These are phyloP conservation scores for Echinosophora koreensis DNA, from an alignment of 306 rosid species.

Conservation along the genomic window DNA sequence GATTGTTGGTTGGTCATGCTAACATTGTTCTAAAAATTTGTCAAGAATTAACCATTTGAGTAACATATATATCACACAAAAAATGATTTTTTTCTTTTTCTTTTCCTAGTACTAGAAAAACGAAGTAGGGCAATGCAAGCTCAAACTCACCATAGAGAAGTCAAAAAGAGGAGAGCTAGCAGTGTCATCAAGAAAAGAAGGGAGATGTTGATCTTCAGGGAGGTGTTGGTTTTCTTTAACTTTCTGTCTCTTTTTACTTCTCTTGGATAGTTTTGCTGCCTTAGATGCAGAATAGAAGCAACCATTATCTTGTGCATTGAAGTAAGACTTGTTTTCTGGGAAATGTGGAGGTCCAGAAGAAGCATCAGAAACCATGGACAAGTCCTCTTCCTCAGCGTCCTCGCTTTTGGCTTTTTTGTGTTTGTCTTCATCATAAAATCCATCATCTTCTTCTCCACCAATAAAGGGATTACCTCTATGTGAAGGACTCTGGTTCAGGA, in stretches of 20 bases:
- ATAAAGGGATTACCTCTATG: constrained; percentile 37
- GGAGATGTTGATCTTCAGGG: constrained; percentile 47
- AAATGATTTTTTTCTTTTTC: not conserved
- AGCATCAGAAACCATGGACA: constrained; percentile 97
- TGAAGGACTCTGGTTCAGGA: constrained; percentile 55
- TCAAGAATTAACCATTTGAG: constrained; percentile 23
- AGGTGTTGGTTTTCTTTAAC: constrained; percentile 45
- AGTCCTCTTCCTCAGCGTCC: constrained; percentile 77
- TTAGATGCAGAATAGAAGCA: constrained; percentile 54
- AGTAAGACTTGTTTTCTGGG: constrained; percentile 56
- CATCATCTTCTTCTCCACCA: constrained; percentile 27
- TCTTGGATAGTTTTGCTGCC: constrained; percentile 45
- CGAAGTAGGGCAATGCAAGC: constrained; percentile 24
- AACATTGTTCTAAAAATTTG: constrained; percentile 61
- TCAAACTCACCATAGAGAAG: constrained; percentile 65
- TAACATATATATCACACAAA: not conserved
- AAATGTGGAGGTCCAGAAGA: constrained; percentile 97
- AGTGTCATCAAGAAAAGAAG: constrained; percentile 83
- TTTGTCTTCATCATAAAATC: constrained; percentile 36
- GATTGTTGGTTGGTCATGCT: constrained; percentile 59
- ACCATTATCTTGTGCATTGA: constrained; percentile 52
- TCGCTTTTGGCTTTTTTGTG: constrained; percentile 28
- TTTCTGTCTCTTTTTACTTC: constrained; percentile 65
- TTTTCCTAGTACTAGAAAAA: constrained; percentile 6
- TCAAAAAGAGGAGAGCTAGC: constrained; percentile 86